Base-by-base conservation (phyloP, 2,329 filamentous ascomycete species). In the Neopestalotiopsis clavispora region DNA sequence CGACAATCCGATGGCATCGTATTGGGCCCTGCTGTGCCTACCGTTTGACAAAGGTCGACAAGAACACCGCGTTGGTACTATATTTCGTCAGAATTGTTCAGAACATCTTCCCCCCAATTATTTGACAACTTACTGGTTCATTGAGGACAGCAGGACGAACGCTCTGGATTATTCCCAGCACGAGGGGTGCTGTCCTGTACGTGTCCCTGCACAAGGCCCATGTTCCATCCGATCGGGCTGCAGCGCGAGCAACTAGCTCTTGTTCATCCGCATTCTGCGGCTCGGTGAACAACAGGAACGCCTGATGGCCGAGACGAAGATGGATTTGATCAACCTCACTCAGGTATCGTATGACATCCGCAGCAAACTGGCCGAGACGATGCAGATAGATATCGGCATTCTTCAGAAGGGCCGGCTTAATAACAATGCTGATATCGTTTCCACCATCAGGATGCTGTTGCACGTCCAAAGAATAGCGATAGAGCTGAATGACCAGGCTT, bases 161-260 rank as follows among this genome's bases (percentile, higher is more conserved):
- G 30, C 76, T 77, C 66, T 78, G 72, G 2, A 78, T 67, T 20
- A 79, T 71, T 34, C 77, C 77, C 71, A 78, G 71, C 10, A 74
- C 72, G 57, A 79, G 70, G n/a, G 77, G 76, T 38, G 73, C 75
- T 23, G 74, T 75, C 28, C 75, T 73, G 57, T 72, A 75, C 17
- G 12, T 49, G 20, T 45, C 38, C 20, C 23, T 65, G 38, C 40
- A 49, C 40, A 65, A 28, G 23, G 38, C 38, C 62, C 62, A 52
- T 38, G 9, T 65, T 14, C 10, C 42, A 17, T 17, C 4, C n/a
- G n/a, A 20, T 13, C 4, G n/a, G 23, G 1, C 13, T 49, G 32
- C 42, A 40, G 23, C 30, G 28, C 7, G 10, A 10, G 38, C 62
- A 40, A 62, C 17, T 13, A 14, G 23, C 10, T 49, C 20, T 52